Conservation (phyloP, 805 yeast species). For the Cyberlindnera saturnus region DNA sequence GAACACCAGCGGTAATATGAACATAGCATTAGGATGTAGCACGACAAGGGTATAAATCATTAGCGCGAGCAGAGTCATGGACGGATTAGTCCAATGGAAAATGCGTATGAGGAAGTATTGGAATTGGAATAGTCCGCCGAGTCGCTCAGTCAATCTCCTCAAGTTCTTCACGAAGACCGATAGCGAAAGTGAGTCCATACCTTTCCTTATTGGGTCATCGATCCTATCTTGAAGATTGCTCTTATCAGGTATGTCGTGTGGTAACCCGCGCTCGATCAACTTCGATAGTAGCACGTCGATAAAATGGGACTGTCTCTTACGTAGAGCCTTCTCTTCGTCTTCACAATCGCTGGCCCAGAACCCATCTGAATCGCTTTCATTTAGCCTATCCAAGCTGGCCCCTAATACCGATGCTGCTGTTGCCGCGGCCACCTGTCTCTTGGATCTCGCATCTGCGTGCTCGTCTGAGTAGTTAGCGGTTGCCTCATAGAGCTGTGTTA, state of each 20-base stretch:
- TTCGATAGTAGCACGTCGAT: constrained; percentile 52
- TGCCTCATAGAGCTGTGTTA: constrained; percentile 10
- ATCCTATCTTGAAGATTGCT: constrained; percentile 36
- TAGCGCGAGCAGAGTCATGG: constrained; percentile 57
- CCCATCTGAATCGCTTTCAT: constrained; percentile 12
- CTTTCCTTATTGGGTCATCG: constrained; percentile 37
- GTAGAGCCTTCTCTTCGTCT: constrained; percentile 2
- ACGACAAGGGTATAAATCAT: constrained; percentile 61
- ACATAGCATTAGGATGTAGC: constrained; percentile 61
- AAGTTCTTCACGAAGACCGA: constrained; percentile 51
- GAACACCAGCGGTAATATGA: constrained; percentile 56
- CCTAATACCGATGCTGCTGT: constrained; percentile 39
- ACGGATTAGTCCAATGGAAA: constrained; percentile 70
- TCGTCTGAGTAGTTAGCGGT: constrained; percentile 7
- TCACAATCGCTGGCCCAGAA: constrained; percentile 14
- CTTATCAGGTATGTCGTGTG: constrained; percentile 43
- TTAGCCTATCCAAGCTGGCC: constrained; percentile 36
- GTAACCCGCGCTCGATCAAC: constrained; percentile 43
- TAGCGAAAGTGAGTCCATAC: constrained; percentile 51
- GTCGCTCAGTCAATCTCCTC: constrained; percentile 45
- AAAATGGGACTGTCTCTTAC: constrained; percentile 37
- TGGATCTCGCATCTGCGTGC: constrained; percentile 16
- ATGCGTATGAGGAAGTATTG: constrained; percentile 58
- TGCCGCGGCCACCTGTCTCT: constrained; percentile 29
- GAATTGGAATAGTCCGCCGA: constrained; percentile 50